These are phyloP conservation scores for Populus simonii DNA, from an alignment of 345 rosid genomes.

Conservation along the genomic window DNA sequence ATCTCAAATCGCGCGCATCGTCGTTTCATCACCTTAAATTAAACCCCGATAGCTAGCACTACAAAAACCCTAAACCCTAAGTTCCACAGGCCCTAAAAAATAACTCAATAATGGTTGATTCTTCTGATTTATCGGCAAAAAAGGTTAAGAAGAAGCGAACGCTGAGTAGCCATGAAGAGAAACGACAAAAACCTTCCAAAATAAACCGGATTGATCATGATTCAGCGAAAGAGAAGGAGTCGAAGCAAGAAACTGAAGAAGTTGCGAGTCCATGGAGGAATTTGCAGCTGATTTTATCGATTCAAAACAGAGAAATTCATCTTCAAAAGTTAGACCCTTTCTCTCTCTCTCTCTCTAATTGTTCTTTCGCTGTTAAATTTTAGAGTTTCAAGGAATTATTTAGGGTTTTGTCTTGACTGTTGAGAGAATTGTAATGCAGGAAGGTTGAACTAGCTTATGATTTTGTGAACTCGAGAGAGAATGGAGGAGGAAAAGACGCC, in stretches of 20 bases:
- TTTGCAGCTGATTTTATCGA: slow-evolving; percentile 56
- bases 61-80: not conserved
- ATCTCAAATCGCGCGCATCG: too few relatives aligned
- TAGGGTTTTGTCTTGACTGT: slow-evolving; percentile 6
- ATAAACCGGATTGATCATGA: slow-evolving; percentile 23
- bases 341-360: slow-evolving; percentile 7
- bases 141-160: slow-evolving; percentile 49
- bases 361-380: not conserved
- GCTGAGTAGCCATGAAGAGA: slow-evolving; percentile 20
- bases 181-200: slow-evolving; percentile 27
- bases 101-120: slow-evolving; percentile 31
- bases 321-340: slow-evolving; percentile 49
- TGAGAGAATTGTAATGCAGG: slow-evolving; percentile 46
- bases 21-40: not conserved
- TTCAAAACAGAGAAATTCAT: slow-evolving; percentile 47
- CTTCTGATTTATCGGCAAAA: slow-evolving; percentile 14
- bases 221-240: slow-evolving; percentile 15
- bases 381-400: not conserved
- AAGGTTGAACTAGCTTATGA: slow-evolving; percentile 62
- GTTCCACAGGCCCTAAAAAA: not conserved
- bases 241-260: slow-evolving; percentile 8
- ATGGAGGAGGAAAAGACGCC: slow-evolving; percentile 25
- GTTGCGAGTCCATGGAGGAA: slow-evolving; percentile 63
- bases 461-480: slow-evolving; percentile 40
- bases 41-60: not conserved